Evolutionary conservation across 2,329 filamentous ascomycete genomes (phyloP), one percentile per base, ranked within the genome.

Genomic region (Alternaria arborescens): DNA sequence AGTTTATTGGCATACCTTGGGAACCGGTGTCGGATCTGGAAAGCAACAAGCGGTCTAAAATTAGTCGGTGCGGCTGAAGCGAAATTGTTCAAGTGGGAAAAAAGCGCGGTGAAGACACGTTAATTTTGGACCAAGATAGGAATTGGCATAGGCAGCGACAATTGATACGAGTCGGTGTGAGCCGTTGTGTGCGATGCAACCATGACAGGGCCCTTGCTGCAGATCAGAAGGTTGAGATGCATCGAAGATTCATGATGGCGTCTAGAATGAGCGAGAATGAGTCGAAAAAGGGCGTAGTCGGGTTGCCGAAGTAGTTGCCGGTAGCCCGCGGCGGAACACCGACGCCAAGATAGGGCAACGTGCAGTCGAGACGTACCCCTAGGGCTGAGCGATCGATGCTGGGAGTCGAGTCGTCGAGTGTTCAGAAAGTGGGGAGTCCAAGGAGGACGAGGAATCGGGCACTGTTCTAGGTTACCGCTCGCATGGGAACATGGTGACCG

Each of bases 231-330:
- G 22, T 51, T 43, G 36, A 48, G 30, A 24, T 48, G 46, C 28
- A 36, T 22, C 12, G 20, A 46, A 44, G 52, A 54, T 20, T 54
- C 52, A 34, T 54, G 52, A 8, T 26, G 20, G 38, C 43, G 47
- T 55, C 54, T 36, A 30, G 53, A 26, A 51, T 61, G 59, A 55
- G 55, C 40, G 28, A 30, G 22, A 5, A 58, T 61, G 59, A 61
- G 59, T 58, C 55, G 50, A 46, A 16, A 28, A 42, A 50, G 40
- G 40, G 42, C 41, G 28, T 14, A 8, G 20, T 43, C 32, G 47
- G 53, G 11, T 24, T 42, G 43, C 53, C 58, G 42, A 32, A 22
- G 24, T 4, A 16, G 46, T 26, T 26, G 24, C 24, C 24, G 24
- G 24, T 26, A 53, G 32, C 16, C 55, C 42, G 55, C 28, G 8